phyloP scores from a whole-genome alignment of 805 yeast genomes.

The Cyberlindnera galapagoensis region DNA sequence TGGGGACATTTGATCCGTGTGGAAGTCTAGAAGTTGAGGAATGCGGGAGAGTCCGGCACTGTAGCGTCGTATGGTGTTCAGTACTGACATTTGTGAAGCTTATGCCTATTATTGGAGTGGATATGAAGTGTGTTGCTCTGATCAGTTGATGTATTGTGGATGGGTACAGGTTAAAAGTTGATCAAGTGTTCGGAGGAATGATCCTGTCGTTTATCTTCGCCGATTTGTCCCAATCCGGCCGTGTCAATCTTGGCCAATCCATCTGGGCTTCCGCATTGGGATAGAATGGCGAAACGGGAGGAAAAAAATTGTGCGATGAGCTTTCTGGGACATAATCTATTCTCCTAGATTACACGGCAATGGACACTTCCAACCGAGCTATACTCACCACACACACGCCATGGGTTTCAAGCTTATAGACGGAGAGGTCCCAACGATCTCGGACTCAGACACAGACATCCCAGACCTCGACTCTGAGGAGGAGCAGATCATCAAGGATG shows the following conservation, averaged over 20 bases:
- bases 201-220: too few relatives aligned
- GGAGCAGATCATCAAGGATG: constrained; percentile 24
- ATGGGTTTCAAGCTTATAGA: constrained; percentile 26
- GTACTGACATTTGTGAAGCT: background rate
- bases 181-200: too few relatives aligned
- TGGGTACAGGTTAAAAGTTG: too few relatives aligned
- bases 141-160: too few relatives aligned
- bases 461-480: constrained; percentile 46
- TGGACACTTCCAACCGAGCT: background rate
- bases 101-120: too few relatives aligned
- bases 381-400: background rate
- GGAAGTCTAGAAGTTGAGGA: constrained; percentile 14
- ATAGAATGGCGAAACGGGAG: constrained; percentile 5
- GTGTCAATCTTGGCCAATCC: too few relatives aligned
- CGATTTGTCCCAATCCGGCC: constrained; percentile 2
- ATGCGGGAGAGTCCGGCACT: constrained; percentile 11
- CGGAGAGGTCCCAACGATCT: constrained; percentile 69
- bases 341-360: background rate
- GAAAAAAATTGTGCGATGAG: constrained; percentile 16
- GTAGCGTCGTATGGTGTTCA: constrained; percentile 8
- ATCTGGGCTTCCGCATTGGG: too few relatives aligned
- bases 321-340: constrained; percentile 6
- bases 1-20: constrained; percentile 46
- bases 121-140: too few relatives aligned
- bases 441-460: constrained; percentile 69